phyloP scores from a whole-genome alignment of 164 flowering plant genomes.

The Nymphaea colorata region DNA sequence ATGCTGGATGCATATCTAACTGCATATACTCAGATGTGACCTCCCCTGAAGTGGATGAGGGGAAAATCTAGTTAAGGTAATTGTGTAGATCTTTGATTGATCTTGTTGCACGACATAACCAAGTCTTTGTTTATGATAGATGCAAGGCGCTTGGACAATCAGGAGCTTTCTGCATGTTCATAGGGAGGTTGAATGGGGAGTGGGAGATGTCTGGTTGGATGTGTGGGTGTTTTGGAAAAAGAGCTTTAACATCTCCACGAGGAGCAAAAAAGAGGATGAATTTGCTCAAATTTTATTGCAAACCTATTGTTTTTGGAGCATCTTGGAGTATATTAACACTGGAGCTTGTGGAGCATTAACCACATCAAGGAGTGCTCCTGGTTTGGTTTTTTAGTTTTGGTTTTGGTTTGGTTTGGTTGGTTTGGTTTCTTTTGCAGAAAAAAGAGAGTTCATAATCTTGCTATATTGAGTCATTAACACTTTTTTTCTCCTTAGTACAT shows the following conservation, averaged over 20 bases:
- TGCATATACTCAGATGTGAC: conserved; percentile 15
- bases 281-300: conserved; percentile 46
- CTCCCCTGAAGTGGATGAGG: conserved; percentile 17
- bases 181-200: conserved; percentile 83
- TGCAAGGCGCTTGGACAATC: conserved; percentile 88
- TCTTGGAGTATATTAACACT: conserved; percentile 86
- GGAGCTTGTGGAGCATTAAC: conserved; percentile 97
- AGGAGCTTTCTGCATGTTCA: conserved; percentile 88
- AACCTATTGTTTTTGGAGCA: conserved; percentile 77
- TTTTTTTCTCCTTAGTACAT: conserved; percentile 1
- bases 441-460: conserved; percentile 6
- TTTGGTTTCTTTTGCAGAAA: conserved; percentile 15
- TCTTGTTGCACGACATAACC: conserved; percentile 54
- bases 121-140: conserved; percentile 91
- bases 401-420: conserved; percentile 24
- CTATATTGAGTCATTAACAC: neutral
- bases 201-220: conserved; percentile 67
- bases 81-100: conserved; percentile 34
- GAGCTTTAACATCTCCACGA: conserved; percentile 52
- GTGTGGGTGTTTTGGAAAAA: conserved; percentile 48
- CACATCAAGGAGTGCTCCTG: conserved; percentile 81
- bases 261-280: conserved; percentile 51
- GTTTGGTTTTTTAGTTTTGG: conserved; percentile 84
- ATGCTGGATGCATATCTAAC: neutral
- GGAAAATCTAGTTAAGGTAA: conserved; percentile 40